Base-by-base conservation (phyloP, 2,329 filamentous ascomycete species). In the Botrytis fabae region DNA sequence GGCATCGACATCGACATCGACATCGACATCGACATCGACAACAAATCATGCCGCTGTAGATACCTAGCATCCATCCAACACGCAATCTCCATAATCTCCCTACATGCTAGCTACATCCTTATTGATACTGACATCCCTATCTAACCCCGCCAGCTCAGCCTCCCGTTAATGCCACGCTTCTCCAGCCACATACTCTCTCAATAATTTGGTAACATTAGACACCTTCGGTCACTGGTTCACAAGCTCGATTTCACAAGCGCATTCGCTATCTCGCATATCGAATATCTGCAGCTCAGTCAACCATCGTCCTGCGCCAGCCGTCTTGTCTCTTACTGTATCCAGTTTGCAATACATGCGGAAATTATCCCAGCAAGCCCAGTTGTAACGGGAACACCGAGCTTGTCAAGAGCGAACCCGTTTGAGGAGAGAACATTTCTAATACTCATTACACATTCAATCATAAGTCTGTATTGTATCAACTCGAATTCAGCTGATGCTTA, bases 141-240 rank as follows among this genome's bases (percentile, higher is more conserved):
- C 60, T n/a, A 40, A 70, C 69, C 57, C 57, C 69, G 40, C 42
- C 69, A 61, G 57, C 69, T 70, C 25, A 60, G 10, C 64, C 44
- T n/a, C 22, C n/a, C 12, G 16, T 44, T 25, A 59, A 38, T 69
- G 35, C 48, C 66, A 69, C 48, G 48, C 66, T 69, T 44, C 66
- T 40, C 66, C 66, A 69, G 66, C 51, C 66, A 69, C 66, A 51
- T 32, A 35, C n/a, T 61, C 18, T 61, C 25, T 18, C 59, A 40
- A 61, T n/a, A 16, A n/a, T n/a, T 62, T 4, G 60, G 14, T 38
- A 28, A 42, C 38, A 28, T 25, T 38, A 40, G 5, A 42, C 38
- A 20, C 25, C 16, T 16, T 63, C 38, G n/a, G 35, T 61, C 59
- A n/a, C 59, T n/a, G 22, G 61, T 8, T 63, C 40, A 20, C 22